These are phyloP conservation scores for Lecanosticta acicola DNA, from an alignment of 2,329 filamentous ascomycete species.

Conservation along the genomic window DNA sequence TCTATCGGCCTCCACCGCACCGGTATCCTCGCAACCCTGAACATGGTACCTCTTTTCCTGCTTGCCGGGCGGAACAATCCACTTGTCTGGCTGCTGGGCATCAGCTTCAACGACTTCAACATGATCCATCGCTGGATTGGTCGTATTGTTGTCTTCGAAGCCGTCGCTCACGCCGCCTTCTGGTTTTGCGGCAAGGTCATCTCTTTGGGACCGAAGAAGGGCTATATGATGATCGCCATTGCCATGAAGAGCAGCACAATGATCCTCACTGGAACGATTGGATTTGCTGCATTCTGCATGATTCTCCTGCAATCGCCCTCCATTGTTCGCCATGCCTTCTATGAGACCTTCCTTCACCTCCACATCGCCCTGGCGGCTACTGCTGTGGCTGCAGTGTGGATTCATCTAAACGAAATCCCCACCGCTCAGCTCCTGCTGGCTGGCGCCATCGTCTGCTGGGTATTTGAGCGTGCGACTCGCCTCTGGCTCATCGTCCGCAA, in stretches of 20 bases:
- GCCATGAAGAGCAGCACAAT: conserved; percentile 42
- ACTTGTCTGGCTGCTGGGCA: conserved; percentile 63
- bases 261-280: conserved; percentile 59
- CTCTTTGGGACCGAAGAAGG: conserved; percentile 35
- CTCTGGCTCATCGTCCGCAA: conserved; percentile 56
- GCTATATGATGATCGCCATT: conserved; percentile 45
- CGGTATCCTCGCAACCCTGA: conserved; percentile 64
- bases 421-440: conserved; percentile 56
- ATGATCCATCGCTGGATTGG: conserved; percentile 75
- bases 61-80: conserved; percentile 74
- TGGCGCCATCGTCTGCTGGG: conserved; percentile 62
- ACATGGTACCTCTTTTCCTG: conserved; percentile 73
- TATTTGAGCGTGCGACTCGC: conserved; percentile 56
- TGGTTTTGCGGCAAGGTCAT: conserved; percentile 48
- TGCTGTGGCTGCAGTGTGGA: conserved; percentile 60
- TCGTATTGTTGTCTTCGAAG: conserved; percentile 66
- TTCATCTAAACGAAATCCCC: conserved; percentile 53
- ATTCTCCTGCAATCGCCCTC: conserved; percentile 65
- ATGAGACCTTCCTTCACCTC: conserved; percentile 69
- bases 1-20: conserved; percentile 62
- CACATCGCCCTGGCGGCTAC: conserved; percentile 61
- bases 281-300: conserved; percentile 54
- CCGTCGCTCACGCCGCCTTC: conserved; percentile 59
- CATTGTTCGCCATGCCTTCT: conserved; percentile 68
- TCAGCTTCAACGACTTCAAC: conserved; percentile 80